Evolutionary conservation across 441 rosid genomes (phyloP), one percentile per base, ranked within the genome.

Genomic region (Bruguiera hainesii): DNA sequence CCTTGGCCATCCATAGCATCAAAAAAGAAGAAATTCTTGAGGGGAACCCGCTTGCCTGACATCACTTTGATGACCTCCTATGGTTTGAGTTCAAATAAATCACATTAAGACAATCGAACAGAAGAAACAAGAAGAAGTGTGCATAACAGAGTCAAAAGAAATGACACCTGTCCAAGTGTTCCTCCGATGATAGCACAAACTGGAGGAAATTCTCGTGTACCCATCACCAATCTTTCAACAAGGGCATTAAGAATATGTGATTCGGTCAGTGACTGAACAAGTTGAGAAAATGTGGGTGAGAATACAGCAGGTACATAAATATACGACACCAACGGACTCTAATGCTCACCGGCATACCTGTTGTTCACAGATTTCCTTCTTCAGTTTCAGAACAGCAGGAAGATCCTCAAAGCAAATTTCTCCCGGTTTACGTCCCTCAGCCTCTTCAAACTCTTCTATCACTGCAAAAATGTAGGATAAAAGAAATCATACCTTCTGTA

Each of bases 41-140:
- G 76, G 5, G 96, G 97, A 64, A 82, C 95, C 55, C 95, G 97
- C 78, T 93, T 91, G 49, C 95, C 87, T 0, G 97, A 93, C 78
- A 93, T 79, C 15, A 83, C 89, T 81, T 93, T 91, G 68, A 91
- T 93, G 28, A 92, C 93, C 86, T 90, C 98, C 92, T 93, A 73
- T 35, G 64, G 48, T 64, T 60, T 58, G 57, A 74, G 6, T 53
- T 53, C 57, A 65, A 46, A 5, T 25, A 61, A 50, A 55, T 50
- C 26, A 67, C 56, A 53, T 42, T 50, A 67, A n/a, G 61, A 48
- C n/a, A 9, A 37, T 26, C 11, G 16, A 39, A 55, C 4, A 48
- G 7, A 25, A 46, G 7, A 50, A 7, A 69, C 61, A 11, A 5
- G 5, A 7, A 70, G 11, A 53, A 5, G 3, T 1, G 5, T 0